Conservation (phyloP, 1,139 yeast genomes). For the Kluyveromyces sp. region DNA sequence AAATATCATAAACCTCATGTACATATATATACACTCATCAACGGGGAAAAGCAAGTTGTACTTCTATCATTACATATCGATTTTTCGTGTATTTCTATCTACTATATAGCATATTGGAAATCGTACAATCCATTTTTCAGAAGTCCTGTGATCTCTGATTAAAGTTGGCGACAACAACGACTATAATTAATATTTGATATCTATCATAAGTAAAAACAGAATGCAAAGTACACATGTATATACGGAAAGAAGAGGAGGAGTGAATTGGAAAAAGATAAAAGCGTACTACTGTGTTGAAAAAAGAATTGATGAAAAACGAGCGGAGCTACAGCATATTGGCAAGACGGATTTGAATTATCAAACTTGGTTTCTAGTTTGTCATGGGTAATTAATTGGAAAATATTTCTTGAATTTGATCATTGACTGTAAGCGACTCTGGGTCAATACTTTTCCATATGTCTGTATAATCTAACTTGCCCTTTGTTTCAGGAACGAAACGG, state of each 20-base stretch:
- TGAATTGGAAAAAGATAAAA: too few species aligned
- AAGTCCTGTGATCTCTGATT: not conserved
- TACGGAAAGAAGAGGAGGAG: too few species aligned
- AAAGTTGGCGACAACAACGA: not conserved
- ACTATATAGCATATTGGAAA: not conserved
- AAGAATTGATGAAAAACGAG: too few species aligned
- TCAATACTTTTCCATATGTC: conserved; percentile 19
- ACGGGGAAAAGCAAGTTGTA: not conserved
- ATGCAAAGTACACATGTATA: too few species aligned
- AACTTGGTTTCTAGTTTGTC: too few species aligned
- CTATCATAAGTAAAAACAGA: too few species aligned
- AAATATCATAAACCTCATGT: too few species aligned
- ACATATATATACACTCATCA: too few species aligned
- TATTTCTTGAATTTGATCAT: not conserved
- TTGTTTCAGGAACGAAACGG: conserved; percentile 66
- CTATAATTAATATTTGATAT: not conserved
- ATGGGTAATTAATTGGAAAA: too few species aligned
- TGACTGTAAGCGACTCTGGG: not conserved
- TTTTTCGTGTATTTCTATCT: not conserved
- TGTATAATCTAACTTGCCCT: conserved; percentile 39
- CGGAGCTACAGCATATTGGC: too few species aligned
- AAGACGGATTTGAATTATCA: too few species aligned
- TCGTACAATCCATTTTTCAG: not conserved
- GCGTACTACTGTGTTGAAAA: too few species aligned
- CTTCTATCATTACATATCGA: not conserved